These are phyloP conservation scores for Pyrenula massariospora DNA, from an alignment of 495 filamentous ascomycete genomes.

Conservation along the genomic window DNA sequence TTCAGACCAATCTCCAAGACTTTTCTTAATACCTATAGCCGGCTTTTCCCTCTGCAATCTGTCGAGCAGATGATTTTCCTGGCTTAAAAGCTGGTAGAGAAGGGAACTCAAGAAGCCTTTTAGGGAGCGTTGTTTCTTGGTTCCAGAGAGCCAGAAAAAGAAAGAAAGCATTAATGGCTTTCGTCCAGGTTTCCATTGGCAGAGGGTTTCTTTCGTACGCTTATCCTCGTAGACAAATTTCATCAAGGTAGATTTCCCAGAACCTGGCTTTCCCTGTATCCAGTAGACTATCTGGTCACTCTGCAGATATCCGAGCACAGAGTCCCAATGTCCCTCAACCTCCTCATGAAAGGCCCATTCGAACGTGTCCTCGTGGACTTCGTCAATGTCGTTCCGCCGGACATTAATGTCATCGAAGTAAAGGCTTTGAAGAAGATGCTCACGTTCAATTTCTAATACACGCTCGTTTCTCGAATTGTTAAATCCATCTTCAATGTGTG, in stretches of 20 bases:
- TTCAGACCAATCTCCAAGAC: not conserved
- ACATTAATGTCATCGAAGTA: not conserved
- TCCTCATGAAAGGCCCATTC: not conserved
- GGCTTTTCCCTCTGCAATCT: not conserved
- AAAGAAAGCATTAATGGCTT: conserved; percentile 20
- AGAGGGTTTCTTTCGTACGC: conserved; percentile 5
- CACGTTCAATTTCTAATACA: not conserved
- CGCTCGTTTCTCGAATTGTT: not conserved
- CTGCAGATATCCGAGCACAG: conserved; percentile 17
- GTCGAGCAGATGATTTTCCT: conserved; percentile 3
- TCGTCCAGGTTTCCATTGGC: conserved; percentile 13
- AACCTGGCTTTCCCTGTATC: too few species aligned
- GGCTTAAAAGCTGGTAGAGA: conserved; percentile 23
- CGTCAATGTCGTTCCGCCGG: not conserved
- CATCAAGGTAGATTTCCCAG: conserved; percentile 37
- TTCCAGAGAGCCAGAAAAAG: conserved; percentile 35
- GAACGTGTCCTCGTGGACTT: not conserved
- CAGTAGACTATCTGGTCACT: conserved; percentile 18
- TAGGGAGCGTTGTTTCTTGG: conserved; percentile 25
- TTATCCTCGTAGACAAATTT: conserved; percentile 18
- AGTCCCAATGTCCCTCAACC: not conserved
- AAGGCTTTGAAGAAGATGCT: not conserved
- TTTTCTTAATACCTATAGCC: not conserved
- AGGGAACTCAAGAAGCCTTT: conserved; percentile 29
- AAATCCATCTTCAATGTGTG: too few species aligned